Conservation (phyloP, 805 yeast species). For the Blastobotrys mokoenaii region DNA sequence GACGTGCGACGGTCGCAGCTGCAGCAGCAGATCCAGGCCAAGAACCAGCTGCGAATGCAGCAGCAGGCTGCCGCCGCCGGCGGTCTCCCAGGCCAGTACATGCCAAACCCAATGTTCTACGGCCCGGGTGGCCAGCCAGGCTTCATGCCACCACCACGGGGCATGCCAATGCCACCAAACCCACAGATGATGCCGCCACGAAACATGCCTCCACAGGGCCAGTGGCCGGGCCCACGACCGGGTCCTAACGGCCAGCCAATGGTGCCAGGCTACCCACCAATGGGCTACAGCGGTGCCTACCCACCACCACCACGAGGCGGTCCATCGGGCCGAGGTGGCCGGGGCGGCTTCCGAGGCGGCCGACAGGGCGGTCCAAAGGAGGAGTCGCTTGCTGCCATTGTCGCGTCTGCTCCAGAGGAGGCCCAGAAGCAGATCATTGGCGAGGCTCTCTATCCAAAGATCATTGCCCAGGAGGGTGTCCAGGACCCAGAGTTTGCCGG, state of each 20-base stretch:
- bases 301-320: constrained; percentile 18
- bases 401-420: constrained; percentile 63
- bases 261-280: constrained; percentile 77
- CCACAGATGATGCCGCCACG: constrained; percentile 32
- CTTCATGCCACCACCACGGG: constrained; percentile 62
- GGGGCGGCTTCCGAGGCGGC: constrained; percentile 20
- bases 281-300: constrained; percentile 39
- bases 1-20: constrained; percentile 95
- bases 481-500: constrained; percentile 93
- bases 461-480: constrained; percentile 77
- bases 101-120: constrained; percentile 69
- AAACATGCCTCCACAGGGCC: constrained; percentile 29
- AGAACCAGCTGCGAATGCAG: constrained; percentile 97
- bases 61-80: constrained; percentile 86
- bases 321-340: constrained; percentile 21
- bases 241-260: constrained; percentile 80
- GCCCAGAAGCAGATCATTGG: constrained; percentile 97
- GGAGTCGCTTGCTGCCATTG: constrained; percentile 53
- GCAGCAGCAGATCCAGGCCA: constrained; percentile 95
- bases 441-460: constrained; percentile 92
- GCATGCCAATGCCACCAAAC: constrained; percentile 33
- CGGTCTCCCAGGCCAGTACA: constrained; percentile 80
- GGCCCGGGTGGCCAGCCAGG: constrained; percentile 60
- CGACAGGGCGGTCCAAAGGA: constrained; percentile 19
- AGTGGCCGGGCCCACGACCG: constrained; percentile 44